phyloP scores from a whole-genome alignment of 306 rosid genomes.

The Gastrolobium bilobum region DNA sequence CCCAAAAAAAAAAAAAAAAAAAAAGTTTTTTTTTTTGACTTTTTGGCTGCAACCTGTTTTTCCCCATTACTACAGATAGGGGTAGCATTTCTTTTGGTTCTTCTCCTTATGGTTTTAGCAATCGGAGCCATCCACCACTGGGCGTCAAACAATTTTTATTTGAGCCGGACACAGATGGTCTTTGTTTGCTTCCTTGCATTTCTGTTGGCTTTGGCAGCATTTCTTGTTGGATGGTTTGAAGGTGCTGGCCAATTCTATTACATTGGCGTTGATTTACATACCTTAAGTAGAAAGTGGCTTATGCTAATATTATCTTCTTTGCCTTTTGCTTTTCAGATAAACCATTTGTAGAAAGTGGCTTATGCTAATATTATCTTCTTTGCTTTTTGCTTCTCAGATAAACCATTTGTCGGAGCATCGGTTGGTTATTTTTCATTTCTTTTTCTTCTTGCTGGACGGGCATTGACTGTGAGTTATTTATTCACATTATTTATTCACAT shows the following conservation, averaged over 20 bases:
- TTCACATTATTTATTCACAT: slow-evolving; percentile 1
- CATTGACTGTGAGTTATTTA: slow-evolving; percentile 85
- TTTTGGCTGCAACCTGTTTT: slow-evolving; percentile 38
- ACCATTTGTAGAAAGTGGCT: too few species aligned
- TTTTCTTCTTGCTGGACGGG: slow-evolving; percentile 98
- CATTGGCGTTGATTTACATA: slow-evolving; percentile 19
- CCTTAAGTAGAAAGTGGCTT: slow-evolving; percentile 24
- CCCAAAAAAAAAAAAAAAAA: neutral
- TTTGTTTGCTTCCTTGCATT: slow-evolving; percentile 95
- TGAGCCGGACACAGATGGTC: slow-evolving; percentile 89
- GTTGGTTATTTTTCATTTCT: slow-evolving; percentile 96
- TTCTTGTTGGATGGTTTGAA: slow-evolving; percentile 96
- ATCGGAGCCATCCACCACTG: slow-evolving; percentile 95
- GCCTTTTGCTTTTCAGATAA: slow-evolving; percentile 59
- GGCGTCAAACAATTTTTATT: slow-evolving; percentile 99
- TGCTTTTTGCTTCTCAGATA: slow-evolving; percentile 58
- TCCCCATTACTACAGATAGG: slow-evolving; percentile 75
- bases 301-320: slow-evolving; percentile 26
- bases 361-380: slow-evolving; percentile 1
- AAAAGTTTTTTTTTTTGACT: neutral
- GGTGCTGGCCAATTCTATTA: slow-evolving; percentile 59
- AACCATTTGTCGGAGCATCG: slow-evolving; percentile 98
- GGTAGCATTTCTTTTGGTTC: slow-evolving; percentile 93
- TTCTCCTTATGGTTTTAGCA: slow-evolving; percentile 91
- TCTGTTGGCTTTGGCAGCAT: slow-evolving; percentile 98